A percentile compares a stretch with the other conserved stretches of the same genome.
phyloP scores from a whole-genome alignment of 768 basidiomycete species.

The Suillus placidus region DNA sequence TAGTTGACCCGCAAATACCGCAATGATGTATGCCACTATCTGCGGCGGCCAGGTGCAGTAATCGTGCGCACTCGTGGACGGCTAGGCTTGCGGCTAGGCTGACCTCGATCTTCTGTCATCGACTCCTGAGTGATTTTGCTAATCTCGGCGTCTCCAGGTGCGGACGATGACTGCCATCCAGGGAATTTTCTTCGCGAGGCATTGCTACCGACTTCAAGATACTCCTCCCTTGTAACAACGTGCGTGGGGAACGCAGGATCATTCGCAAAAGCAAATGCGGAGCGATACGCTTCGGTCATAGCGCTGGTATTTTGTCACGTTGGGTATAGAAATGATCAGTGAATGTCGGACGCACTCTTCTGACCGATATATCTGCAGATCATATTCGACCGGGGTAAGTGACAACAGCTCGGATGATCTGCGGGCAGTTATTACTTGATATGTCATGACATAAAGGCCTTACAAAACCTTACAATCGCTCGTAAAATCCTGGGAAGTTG shows the following conservation, averaged over 20 bases:
- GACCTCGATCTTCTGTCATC: slow-evolving; percentile 26
- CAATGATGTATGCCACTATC: slow-evolving; percentile 16
- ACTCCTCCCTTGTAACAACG: slow-evolving; percentile 79
- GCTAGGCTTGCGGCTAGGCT: slow-evolving; percentile 30
- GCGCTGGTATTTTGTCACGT: slow-evolving; percentile 52
- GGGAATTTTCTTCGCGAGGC: slow-evolving; percentile 77
- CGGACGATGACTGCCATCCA: slow-evolving; percentile 50
- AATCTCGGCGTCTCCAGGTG: slow-evolving; percentile 27
- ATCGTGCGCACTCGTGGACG: slow-evolving; percentile 28
- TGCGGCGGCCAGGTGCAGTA: slow-evolving; percentile 29
- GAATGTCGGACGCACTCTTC: slow-evolving; percentile 60
- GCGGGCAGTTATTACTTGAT: slow-evolving; percentile 19
- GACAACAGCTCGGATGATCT: slow-evolving; percentile 76
- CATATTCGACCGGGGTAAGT: slow-evolving; percentile 80
- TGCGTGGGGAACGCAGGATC: slow-evolving; percentile 51
- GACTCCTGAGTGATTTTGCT: slow-evolving; percentile 19
- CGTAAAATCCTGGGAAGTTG: slow-evolving; percentile 71
- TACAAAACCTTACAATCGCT: slow-evolving; percentile 78
- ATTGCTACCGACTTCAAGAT: slow-evolving; percentile 78
- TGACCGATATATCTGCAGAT: slow-evolving; percentile 73
- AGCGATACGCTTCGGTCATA: slow-evolving; percentile 63
- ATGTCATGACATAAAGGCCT: neutral
- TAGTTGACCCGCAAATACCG: neutral
- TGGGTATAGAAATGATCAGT: slow-evolving; percentile 6
- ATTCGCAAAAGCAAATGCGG: slow-evolving; percentile 60